phyloP scores from a whole-genome alignment of 371 early-diverging fungal species.

The Scutellospora calospora region DNA sequence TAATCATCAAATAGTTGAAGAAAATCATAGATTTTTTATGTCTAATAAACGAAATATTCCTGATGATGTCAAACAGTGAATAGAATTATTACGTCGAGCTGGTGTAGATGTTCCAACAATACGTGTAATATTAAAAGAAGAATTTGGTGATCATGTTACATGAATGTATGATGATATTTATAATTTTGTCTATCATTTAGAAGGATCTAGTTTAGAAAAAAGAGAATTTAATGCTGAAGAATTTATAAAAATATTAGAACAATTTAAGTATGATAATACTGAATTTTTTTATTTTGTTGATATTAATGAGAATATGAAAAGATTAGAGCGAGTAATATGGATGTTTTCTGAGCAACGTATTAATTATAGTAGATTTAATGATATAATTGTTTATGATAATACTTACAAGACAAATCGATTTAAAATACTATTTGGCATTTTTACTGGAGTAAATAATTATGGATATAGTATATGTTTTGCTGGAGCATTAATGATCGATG shows the following conservation, averaged over 20 bases:
- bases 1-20: slow-evolving; percentile 6
- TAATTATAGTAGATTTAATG: background rate
- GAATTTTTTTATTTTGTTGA: slow-evolving; percentile 2
- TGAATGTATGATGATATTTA: background rate
- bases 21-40: background rate
- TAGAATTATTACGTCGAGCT: background rate
- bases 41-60: background rate
- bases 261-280: background rate
- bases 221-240: slow-evolving; percentile 2
- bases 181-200: background rate
- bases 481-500: background rate
- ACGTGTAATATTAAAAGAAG: background rate
- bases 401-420: background rate
- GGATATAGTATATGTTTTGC: background rate
- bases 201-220: background rate
- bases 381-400: slow-evolving; percentile 25
- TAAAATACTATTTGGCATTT: background rate
- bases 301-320: background rate
- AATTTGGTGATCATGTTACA: background rate
- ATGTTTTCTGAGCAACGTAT: background rate
- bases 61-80: background rate
- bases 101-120: background rate
- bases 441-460: background rate
- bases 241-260: background rate
- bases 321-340: background rate